Conservation (phyloP, 345 rosid genomes). For the Eucalyptus tenuipes region DNA sequence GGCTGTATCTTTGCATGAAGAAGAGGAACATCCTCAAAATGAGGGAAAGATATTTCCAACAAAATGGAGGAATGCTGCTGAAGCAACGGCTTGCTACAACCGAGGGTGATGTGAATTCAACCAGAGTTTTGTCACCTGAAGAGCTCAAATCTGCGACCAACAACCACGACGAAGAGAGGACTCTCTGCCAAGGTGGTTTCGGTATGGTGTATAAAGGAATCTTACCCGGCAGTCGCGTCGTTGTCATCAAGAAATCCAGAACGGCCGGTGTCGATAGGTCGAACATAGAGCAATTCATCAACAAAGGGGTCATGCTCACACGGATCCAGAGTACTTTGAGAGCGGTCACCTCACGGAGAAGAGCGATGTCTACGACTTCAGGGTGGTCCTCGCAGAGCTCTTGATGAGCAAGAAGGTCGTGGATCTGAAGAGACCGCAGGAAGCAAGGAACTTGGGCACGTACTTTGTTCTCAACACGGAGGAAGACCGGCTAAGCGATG, state of each 20-base stretch:
- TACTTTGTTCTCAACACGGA: not conserved
- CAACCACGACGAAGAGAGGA: slow-evolving; percentile 5
- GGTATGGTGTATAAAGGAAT: slow-evolving; percentile 32
- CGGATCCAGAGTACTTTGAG: slow-evolving; percentile 22
- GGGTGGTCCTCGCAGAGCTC: slow-evolving; percentile 25
- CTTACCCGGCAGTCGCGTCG: not conserved
- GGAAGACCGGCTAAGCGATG: not conserved
- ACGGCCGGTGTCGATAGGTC: not conserved
- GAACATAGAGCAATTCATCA: slow-evolving; percentile 8
- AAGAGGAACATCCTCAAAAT: not conserved
- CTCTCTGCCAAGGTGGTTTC: slow-evolving; percentile 20
- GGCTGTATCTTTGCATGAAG: not conserved
- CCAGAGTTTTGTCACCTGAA: slow-evolving; percentile 9
- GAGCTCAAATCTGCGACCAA: slow-evolving; percentile 24
- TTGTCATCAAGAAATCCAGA: slow-evolving; percentile 35
- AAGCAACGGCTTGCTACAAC: not conserved
- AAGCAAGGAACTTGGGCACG: slow-evolving; percentile 1
- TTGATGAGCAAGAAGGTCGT: slow-evolving; percentile 11
- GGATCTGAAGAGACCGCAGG: not conserved
- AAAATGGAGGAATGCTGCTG: not conserved
- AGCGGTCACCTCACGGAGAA: slow-evolving; percentile 5
- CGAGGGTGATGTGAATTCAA: not conserved
- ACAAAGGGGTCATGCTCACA: slow-evolving; percentile 6
- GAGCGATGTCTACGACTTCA: slow-evolving; percentile 20
- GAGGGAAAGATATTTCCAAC: not conserved